These are phyloP conservation scores for Monosporascus sp. DNA, from an alignment of 2,329 filamentous ascomycete species.

Conservation along the genomic window DNA sequence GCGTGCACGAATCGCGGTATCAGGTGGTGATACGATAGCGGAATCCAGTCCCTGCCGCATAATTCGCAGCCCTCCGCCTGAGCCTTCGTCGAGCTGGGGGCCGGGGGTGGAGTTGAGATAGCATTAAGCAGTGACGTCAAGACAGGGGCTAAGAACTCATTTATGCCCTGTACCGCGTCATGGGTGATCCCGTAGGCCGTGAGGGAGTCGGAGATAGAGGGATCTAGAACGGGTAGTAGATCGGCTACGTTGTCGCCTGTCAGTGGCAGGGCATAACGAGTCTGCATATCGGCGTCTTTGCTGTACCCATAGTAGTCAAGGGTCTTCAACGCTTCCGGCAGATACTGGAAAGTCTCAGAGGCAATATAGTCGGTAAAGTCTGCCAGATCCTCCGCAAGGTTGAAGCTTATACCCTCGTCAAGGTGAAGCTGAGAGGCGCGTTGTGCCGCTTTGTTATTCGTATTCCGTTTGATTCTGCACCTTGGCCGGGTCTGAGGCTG, in stretches of 20 bases:
- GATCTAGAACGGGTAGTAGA: slow-evolving; percentile 51
- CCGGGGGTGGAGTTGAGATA: slow-evolving; percentile 57
- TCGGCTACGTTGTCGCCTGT: slow-evolving; percentile 43
- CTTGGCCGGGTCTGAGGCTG: slow-evolving; percentile 37
- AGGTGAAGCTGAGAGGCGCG: slow-evolving; percentile 6
- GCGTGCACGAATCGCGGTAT: slow-evolving; percentile 75
- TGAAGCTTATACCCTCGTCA: slow-evolving; percentile 9
- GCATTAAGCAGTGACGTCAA: slow-evolving; percentile 57
- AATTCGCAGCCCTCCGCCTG: slow-evolving; percentile 63
- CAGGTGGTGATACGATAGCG: slow-evolving; percentile 77
- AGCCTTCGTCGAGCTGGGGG: slow-evolving; percentile 52
- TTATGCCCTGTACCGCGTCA: slow-evolving; percentile 35
- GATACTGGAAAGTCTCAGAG: slow-evolving; percentile 58
- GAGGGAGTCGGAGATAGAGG: slow-evolving; percentile 61
- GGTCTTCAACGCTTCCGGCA: slow-evolving; percentile 57
- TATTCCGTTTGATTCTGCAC: slow-evolving; percentile 36
- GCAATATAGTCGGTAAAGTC: slow-evolving; percentile 82
- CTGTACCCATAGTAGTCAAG: slow-evolving; percentile 56
- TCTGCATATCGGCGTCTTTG: slow-evolving; percentile 42
- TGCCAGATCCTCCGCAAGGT: slow-evolving; percentile 60
- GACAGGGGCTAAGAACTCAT: slow-evolving; percentile 58
- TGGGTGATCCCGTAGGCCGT: slow-evolving; percentile 59
- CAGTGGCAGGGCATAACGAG: slow-evolving; percentile 53
- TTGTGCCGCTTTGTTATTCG: slow-evolving; percentile 8
- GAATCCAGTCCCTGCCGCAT: slow-evolving; percentile 68